Evolutionary conservation across 1,139 yeast species (phyloP), one percentile per base, ranked within the genome.

Genomic region (Kurtzmaniella natalensis): DNA sequence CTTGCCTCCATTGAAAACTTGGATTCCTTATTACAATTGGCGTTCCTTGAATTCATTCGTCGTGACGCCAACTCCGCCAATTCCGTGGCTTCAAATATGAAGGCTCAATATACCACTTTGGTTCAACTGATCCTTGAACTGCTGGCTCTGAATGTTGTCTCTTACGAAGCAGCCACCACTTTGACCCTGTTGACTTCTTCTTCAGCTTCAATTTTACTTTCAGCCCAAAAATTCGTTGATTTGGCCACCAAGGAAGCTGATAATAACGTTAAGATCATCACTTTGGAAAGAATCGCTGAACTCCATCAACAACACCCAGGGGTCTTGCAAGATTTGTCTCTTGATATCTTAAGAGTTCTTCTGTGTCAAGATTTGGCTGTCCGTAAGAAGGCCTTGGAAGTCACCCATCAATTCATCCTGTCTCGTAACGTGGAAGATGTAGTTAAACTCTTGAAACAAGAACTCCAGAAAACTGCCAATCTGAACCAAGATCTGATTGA

Each of bases 391-490:
- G 95, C 95, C 5, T 71, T 94, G 43, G 82, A 81, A 40, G 85
- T 92, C 34, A 77, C 95, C 14, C 70, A 92, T 51, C 76, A 79
- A 45, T 74, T 94, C 58, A 81, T 89, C 33, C 72, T 94, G 31
- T 76, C 83, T 47, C 84, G 95, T 67, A 92, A 89, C 50, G 96
- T 89, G 31, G 96, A 89, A 51, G 96, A 88, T 52, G 95, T 92
- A 25, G 85, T 92, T 43, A 85, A 87, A 54, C 73, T 89, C 45
- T 76, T 94, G 61, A 92, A 87, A 66, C 92, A 87, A 55, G 99
- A 94, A 60, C 74, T 94, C 40, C 82, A 83, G 50, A 78, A 77
- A 48, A 80, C 96, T 3, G 52, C 67, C 5, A 66, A 79, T 28
- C 67, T 72, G 31, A 81, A 78, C 45, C 84, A 81, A 45, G 96